Percentiles rank a stretch among this genome's conserved stretches.
Conservation (phyloP, 441 rosid genomes). For the Euphorbia schlechtendalii region DNA sequence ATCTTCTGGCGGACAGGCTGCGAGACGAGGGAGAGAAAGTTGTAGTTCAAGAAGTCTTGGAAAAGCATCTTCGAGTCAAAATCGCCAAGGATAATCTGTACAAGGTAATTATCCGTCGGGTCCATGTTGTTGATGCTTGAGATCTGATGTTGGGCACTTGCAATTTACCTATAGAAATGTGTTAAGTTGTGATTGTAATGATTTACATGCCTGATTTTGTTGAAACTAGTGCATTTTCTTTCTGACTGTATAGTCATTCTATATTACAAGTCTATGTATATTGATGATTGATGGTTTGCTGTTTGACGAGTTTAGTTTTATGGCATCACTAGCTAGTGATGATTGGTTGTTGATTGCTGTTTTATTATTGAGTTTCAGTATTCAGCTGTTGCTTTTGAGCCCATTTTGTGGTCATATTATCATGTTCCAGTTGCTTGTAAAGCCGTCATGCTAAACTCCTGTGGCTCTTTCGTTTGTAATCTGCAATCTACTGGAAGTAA, state of each 20-base stretch:
- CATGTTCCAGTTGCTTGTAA: background rate
- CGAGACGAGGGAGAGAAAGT: conserved; percentile 80
- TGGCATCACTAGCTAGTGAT: background rate
- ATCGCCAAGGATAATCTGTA: conserved; percentile 65
- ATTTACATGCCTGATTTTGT: background rate
- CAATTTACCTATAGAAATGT: background rate
- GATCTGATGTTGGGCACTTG: background rate
- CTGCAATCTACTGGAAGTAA: background rate
- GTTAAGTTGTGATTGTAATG: background rate
- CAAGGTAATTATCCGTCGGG: conserved; percentile 41
- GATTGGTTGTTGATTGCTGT: background rate
- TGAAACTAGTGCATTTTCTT: conserved; percentile 1
- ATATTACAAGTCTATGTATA: background rate
- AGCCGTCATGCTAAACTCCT: background rate
- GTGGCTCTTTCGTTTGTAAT: background rate
- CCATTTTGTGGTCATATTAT: background rate
- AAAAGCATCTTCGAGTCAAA: conserved; percentile 57
- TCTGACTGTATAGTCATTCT: background rate
- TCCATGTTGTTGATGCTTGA: conserved; percentile 4
- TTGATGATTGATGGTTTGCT: conserved; percentile 2
- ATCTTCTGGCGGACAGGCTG: conserved; percentile 90
- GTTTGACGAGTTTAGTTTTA: background rate
- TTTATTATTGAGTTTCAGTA: background rate
- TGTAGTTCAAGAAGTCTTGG: conserved; percentile 76
- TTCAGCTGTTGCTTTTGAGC: background rate